Evolutionary conservation across 257 asterid species (phyloP).

Genomic region (Buddleja alternifolia): DNA sequence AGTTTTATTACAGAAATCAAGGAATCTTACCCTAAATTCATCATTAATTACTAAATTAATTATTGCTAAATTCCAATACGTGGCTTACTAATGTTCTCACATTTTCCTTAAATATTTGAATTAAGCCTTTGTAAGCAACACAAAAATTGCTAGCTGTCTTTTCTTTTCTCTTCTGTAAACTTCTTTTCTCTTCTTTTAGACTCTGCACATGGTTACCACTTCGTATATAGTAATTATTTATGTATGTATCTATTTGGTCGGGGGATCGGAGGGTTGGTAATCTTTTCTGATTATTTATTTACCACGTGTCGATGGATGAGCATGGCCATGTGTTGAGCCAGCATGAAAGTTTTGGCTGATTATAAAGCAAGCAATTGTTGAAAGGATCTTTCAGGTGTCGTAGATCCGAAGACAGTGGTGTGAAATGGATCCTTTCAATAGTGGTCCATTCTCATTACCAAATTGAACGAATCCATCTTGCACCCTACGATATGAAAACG

Average conservation of each 20-base stretch:
- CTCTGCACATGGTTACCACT: conserved; percentile 54
- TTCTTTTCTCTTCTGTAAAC: conserved; percentile 29
- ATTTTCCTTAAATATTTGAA: no score
- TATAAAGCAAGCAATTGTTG: conserved; percentile 3
- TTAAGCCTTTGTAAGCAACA: no score
- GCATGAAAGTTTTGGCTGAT: neutral
- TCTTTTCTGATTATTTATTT: no score
- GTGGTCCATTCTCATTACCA: conserved; percentile 30
- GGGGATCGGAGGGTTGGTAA: neutral
- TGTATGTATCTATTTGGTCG: neutral
- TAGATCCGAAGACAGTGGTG: conserved; percentile 46
- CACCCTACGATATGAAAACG: no score
- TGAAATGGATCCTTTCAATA: conserved; percentile 13
- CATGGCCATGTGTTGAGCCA: conserved; percentile 16
- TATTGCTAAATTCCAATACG: conserved; percentile 19
- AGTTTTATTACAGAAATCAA: conserved; percentile 9
- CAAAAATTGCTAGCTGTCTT: conserved; percentile 32
- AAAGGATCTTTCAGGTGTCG: conserved; percentile 40
- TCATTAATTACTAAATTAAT: conserved; percentile 20
- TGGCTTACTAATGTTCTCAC: conserved; percentile 29
- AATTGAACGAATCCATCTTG: no score
- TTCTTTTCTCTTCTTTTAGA: conserved; percentile 28
- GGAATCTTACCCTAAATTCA: conserved; percentile 29
- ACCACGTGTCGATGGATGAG: conserved; percentile 13
- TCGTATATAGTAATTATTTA: neutral